Base-by-base conservation (phyloP, 2,329 filamentous ascomycete genomes). In the Ascochyta pisi region DNA sequence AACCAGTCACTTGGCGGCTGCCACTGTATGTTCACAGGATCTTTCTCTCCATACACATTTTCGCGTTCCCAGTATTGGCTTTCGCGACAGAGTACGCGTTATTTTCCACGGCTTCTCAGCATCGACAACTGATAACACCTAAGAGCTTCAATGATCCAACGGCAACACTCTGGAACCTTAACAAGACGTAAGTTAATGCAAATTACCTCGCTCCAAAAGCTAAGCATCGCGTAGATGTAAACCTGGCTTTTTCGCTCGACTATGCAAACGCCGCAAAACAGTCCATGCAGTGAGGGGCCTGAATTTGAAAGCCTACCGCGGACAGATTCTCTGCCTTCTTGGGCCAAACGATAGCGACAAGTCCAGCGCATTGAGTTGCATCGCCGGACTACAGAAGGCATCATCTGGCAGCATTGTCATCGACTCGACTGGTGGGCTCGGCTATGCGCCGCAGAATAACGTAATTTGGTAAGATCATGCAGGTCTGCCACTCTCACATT, bases 141-240 rank as follows among this genome's bases (percentile, higher is more conserved):
- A 33, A 8, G 3, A 49, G 39, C 22, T 8, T 44, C 26, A 45
- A 43, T 3, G 58, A 54, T 34, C 58, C 67, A 29, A 88, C 91
- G 8, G 66, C 68, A 23, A 60, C 46, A 5, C 42, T 70, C 2
- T 55, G 57, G 1, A 54, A 43, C 3, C 65, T 70, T 33, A 56
- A 55, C 23, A 68, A 69, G 37, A 69, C 62, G 62, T 67, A 49
- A 45, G 63, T 54, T 12, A 1, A 22, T 3, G 12, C 3, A 9
- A 1, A 8, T 7, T 26, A 37, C 9, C 1, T 19, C 10, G 19
- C 15, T 27, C 12, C 44, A 6, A 7, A 19, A 37, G 19, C 37
- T 62, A n/a, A 62, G 22, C 5, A 4, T 19, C 15, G 8, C 15
- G 0, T 27, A 62, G 61, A 6, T 68, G 66, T 31, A 56, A 48